Evolutionary conservation across 164 flowering plant species (phyloP).

Genomic region (Dillenia turbinata): DNA sequence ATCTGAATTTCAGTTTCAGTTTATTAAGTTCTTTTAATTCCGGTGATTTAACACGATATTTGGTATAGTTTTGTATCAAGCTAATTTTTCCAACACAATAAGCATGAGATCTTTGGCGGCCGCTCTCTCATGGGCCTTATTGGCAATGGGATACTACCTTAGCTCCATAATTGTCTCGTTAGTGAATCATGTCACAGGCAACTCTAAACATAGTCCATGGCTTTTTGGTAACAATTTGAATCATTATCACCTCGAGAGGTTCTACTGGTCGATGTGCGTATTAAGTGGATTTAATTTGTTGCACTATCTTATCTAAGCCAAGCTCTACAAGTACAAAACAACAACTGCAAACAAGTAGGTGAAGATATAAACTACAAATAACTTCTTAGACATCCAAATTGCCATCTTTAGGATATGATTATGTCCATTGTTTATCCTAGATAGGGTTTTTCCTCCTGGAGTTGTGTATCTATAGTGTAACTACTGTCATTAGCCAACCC

Average conservation of each 20-base stretch:
- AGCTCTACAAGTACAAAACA: slow-evolving; percentile 53
- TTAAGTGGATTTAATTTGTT: slow-evolving; percentile 66
- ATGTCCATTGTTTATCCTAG: too few relatives aligned
- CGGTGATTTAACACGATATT: too few relatives aligned
- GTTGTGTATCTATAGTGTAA: too few relatives aligned
- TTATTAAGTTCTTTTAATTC: too few relatives aligned
- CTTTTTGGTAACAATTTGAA: slow-evolving; percentile 65
- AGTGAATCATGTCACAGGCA: slow-evolving; percentile 45
- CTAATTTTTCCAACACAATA: too few relatives aligned
- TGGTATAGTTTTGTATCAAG: too few relatives aligned
- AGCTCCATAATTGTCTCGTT: slow-evolving; percentile 73
- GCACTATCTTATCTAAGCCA: slow-evolving; percentile 71
- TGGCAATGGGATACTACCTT: slow-evolving; percentile 82
- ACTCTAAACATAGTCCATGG: slow-evolving; percentile 42
- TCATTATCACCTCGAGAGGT: slow-evolving; percentile 68
- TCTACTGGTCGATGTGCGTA: slow-evolving; percentile 75
- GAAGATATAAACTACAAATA: slow-evolving; percentile 1
- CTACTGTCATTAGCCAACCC: too few relatives aligned
- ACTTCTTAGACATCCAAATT: background rate
- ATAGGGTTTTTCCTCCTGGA: too few relatives aligned
- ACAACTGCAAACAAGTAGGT: slow-evolving; percentile 3
- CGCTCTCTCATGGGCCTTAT: slow-evolving; percentile 73
- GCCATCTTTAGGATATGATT: too few relatives aligned
- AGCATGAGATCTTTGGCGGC: slow-evolving; percentile 88
- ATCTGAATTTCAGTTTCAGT: too few relatives aligned